phyloP scores from a whole-genome alignment of 1,139 yeast genomes.

The Eremothecium gossypii region DNA sequence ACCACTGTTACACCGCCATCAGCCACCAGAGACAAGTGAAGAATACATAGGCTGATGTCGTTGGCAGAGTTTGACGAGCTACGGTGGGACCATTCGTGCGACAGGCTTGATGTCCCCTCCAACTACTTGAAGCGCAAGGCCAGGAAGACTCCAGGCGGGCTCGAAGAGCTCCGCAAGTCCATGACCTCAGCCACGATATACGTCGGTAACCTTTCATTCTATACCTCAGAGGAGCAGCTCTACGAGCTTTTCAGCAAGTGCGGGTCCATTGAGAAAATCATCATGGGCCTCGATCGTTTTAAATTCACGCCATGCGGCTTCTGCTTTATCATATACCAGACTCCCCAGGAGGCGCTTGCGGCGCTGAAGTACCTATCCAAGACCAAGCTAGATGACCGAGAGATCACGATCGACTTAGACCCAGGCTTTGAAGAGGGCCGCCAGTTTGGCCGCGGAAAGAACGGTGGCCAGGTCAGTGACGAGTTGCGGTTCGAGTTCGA shows the following conservation, averaged over 20 bases:
- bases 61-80: constrained; percentile 35
- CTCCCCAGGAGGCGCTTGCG: constrained; percentile 61
- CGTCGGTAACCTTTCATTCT: constrained; percentile 78
- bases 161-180: constrained; percentile 54
- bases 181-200: constrained; percentile 66
- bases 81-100: constrained; percentile 42
- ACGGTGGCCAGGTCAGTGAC: constrained; percentile 77
- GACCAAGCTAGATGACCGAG: constrained; percentile 73
- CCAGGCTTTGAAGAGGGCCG: constrained; percentile 94
- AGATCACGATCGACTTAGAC: constrained; percentile 76
- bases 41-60: constrained; percentile 18
- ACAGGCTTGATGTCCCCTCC: constrained; percentile 72
- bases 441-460: constrained; percentile 85
- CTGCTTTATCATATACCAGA: constrained; percentile 73
- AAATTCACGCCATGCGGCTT: constrained; percentile 92
- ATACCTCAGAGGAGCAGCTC: constrained; percentile 89
- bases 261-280: constrained; percentile 67
- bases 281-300: constrained; percentile 89
- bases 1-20: too few relatives aligned
- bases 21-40: too few relatives aligned
- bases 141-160: constrained; percentile 35
- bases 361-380: constrained; percentile 74
- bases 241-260: constrained; percentile 74
- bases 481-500: constrained; percentile 49
- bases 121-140: constrained; percentile 70